Evolutionary conservation across 2,329 filamentous ascomycete genomes (phyloP), one percentile per base, ranked within the genome.

Genomic region (Ophiosphaerella korrae): DNA sequence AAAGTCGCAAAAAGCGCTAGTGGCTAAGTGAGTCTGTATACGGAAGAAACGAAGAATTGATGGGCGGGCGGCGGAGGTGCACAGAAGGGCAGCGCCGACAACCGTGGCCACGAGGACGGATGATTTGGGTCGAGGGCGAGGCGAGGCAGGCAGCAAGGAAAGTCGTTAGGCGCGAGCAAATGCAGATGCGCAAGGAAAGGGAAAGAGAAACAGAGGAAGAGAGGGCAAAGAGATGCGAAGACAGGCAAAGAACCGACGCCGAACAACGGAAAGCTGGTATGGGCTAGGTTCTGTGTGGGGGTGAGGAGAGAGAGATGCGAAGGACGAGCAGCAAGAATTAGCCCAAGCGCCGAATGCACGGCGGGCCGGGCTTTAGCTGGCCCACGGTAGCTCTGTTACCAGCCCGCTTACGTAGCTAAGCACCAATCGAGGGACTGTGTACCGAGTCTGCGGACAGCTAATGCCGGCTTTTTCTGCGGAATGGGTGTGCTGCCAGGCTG

Each of bases 221-320:
- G 66, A 73, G 68, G 70, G 70, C 60, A 67, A 64, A 66, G 63
- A 70, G 63, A 62, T 59, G 62, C 60, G 60, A 70, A 61, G 60
- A 60, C 60, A 48, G 24, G 45, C 61, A 63, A 60, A 64, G 59
- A 66, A 64, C 71, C 71, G 66, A 68, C 68, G 64, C 66, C 66
- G 62, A 64, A 64, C 59, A 66, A 66, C 53, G 70, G 66, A 65
- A 64, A 60, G 60, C 50, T 66, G 60, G 57, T 63, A 54, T 37
- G n/a, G 39, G 14, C 45, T 43, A 32, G 45, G 45, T 65, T 61
- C 63, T 65, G 59, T 69, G 71, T 72, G 71, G 68, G 26, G 70
- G 70, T 66, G 66, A 62, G 53, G 59, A 67, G 59, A 60, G 54
- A 60, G 61, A 66, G 65, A 55, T 57, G 49, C 52, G 50, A 52